Percentiles rank a stretch among this genome's conserved stretches.
These are phyloP conservation scores for Cucurbita moschata DNA, from an alignment of 306 rosid species.

Conservation along the genomic window DNA sequence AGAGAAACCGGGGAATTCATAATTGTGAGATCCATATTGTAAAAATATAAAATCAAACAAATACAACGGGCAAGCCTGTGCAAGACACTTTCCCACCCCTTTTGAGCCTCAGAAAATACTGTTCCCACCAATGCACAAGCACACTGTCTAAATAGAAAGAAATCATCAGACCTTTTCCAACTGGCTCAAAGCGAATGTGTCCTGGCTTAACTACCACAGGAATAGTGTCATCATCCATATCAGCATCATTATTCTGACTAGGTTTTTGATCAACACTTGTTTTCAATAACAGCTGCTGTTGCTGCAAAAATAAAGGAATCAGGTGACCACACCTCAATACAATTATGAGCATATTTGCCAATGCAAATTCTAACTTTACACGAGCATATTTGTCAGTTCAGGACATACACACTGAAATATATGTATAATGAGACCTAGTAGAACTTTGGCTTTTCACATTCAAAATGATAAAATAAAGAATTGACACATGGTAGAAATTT, in stretches of 20 bases:
- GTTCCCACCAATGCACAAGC: neutral
- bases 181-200: conserved; percentile 74
- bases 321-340: neutral
- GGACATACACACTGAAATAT: neutral
- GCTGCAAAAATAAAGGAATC: conserved; percentile 28
- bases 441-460: neutral
- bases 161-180: conserved; percentile 36
- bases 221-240: conserved; percentile 44
- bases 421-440: neutral
- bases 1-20: neutral
- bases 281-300: conserved; percentile 17
- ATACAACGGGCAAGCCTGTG: neutral
- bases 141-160: neutral
- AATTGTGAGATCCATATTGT: neutral
- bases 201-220: conserved; percentile 88
- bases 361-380: neutral
- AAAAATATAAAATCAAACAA: neutral
- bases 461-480: neutral
- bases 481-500: neutral
- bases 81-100: neutral
- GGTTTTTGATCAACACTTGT: conserved; percentile 28
- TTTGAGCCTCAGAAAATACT: neutral
- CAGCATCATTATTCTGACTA: conserved; percentile 26
- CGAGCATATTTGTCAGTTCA: neutral
- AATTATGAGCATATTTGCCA: neutral